Conservation (phyloP, 768 basidiomycete genomes). For the Leucocoprinus birnbaumii region DNA sequence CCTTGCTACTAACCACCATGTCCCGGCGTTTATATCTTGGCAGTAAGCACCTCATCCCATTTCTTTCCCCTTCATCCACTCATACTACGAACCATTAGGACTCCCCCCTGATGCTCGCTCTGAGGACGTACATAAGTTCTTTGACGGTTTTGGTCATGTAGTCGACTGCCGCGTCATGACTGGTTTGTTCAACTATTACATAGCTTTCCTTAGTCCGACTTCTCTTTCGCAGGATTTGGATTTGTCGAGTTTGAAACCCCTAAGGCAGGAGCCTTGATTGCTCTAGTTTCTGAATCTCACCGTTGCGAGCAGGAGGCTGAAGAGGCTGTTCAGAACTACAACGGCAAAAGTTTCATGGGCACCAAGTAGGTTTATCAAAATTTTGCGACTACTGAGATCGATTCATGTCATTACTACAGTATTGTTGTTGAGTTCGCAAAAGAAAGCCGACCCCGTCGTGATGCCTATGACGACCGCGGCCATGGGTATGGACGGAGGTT, state of each 20-base stretch:
- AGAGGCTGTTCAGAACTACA: conserved; percentile 84
- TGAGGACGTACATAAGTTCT: conserved; percentile 84
- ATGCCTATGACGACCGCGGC: conserved; percentile 60
- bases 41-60: conserved; percentile 42
- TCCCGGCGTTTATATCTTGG: conserved; percentile 85
- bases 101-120: conserved; percentile 81
- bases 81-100: conserved; percentile 37
- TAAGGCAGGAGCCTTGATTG: conserved; percentile 43
- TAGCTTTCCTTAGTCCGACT: not conserved
- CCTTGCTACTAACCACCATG: conserved; percentile 52
- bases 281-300: conserved; percentile 12
- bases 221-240: conserved; percentile 72
- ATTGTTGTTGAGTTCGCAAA: conserved; percentile 97
- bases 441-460: conserved; percentile 84
- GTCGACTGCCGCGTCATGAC: conserved; percentile 95
- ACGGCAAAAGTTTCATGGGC: conserved; percentile 89
- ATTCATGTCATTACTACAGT: conserved; percentile 34
- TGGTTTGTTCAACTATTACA: conserved; percentile 42
- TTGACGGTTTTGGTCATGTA: conserved; percentile 87
- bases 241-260: conserved; percentile 94
- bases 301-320: conserved; percentile 80
- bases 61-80: not conserved
- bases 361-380: conserved; percentile 51
- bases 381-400: not conserved
- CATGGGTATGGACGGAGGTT: conserved; percentile 46